Evolutionary conservation across 179 eudicot genomes (phyloP).

Genomic region (Beta macrorhiza): DNA sequence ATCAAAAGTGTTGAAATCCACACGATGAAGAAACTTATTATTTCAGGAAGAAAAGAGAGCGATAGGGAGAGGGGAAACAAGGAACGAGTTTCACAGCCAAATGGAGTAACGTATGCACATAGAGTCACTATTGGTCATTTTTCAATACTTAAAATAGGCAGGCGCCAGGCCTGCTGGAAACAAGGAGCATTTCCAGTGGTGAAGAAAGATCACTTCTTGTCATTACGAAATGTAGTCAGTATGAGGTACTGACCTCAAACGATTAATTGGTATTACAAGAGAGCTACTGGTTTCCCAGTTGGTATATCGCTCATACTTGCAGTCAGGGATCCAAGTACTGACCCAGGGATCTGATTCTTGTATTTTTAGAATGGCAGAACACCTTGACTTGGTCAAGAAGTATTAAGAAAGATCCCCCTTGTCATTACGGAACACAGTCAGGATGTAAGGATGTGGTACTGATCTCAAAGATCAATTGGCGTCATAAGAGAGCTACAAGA

Average conservation of each 20-base stretch:
- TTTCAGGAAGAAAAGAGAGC: neutral
- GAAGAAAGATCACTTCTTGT: too few species aligned
- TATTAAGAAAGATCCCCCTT: neutral
- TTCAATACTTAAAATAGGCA: neutral
- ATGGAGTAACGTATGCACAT: neutral
- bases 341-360: neutral
- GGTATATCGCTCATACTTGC: neutral
- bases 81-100: neutral
- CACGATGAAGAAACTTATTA: neutral
- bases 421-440: neutral
- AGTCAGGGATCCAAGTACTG: neutral
- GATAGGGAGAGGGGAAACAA: neutral
- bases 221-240: too few species aligned
- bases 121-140: neutral
- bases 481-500: too few species aligned
- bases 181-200: too few species aligned
- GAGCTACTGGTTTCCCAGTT: too few species aligned
- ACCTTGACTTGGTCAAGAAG: neutral
- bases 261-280: too few species aligned
- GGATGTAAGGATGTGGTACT: too few species aligned
- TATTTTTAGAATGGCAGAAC: neutral
- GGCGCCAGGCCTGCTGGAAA: too few species aligned
- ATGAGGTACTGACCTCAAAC: too few species aligned
- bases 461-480: too few species aligned
- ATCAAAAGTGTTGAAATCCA: neutral